Evolutionary conservation across 2,329 filamentous ascomycete species (phyloP), one percentile per base, ranked within the genome.

Genomic region (Neonectria ditissima): DNA sequence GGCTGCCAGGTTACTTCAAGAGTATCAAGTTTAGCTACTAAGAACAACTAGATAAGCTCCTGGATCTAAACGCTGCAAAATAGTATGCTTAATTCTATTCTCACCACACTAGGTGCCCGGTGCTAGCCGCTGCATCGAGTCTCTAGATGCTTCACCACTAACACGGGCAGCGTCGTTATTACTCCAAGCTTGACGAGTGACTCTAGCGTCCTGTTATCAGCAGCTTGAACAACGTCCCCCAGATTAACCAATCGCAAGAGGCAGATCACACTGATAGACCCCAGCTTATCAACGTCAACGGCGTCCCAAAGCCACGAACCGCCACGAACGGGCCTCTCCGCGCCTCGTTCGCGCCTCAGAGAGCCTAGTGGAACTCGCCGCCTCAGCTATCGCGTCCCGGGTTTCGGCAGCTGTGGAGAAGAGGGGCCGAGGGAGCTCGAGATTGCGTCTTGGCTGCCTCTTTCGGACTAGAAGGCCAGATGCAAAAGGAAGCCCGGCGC

Each of bases 361-460:
- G 5, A n/a, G 5, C n/a, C 16, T 37, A 16, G 34, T 37, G 37
- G 37, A 41, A 41, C 37, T 41, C 30, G 47, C 47, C 47, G 47
- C 28, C 28, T 11, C 26, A n/a, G 7, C n/a, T 32, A 13, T 26
- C 16, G 32, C 4, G 26, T 32, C 26, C 10, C 28, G 43, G n/a
- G 47, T 32, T 50, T 47, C 57, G 62, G 65, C 41, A 65, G 37
- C 51, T 62, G 60, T 57, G 43, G 64, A 55, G 59, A 58, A 60
- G 34, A 55, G 59, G 58, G 59, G 55, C 48, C 39, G 16, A 62
- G 47, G 45, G 44, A 51, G 57, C 6, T 13, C 50, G 32, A 64
- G 45, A 26, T 55, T 78, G 75, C 65, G 67, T 61, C 76, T 75
- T 72, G 74, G 72, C 71, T 80, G 66, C 77, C 71, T 13, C 1